Evolutionary conservation across 805 yeast genomes (phyloP).

Genomic region (Vanderwaltozyma verrucispora): DNA sequence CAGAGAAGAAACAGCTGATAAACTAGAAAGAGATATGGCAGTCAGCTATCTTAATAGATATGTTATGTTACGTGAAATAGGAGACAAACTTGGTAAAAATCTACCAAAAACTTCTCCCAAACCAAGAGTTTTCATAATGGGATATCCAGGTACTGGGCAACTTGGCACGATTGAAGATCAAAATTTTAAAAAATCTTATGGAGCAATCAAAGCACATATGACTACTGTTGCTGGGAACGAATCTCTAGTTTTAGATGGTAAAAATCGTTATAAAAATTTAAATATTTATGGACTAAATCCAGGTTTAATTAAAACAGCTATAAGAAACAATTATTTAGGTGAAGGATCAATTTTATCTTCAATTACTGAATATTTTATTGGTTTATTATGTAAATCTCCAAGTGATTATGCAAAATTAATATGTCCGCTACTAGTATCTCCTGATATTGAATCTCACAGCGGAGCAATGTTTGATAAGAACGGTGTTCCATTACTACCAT

Average conservation of each 20-base stretch:
- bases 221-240: constrained; percentile 37
- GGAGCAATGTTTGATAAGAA: constrained; percentile 28
- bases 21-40: constrained; percentile 32
- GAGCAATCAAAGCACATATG: constrained; percentile 26
- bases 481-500: constrained; percentile 19
- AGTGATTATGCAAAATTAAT: constrained; percentile 28
- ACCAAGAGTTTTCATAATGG: constrained; percentile 33
- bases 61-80: constrained; percentile 23
- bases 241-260: constrained; percentile 23
- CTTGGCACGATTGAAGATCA: constrained; percentile 29
- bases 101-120: constrained; percentile 2
- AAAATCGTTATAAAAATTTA: constrained; percentile 12
- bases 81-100: constrained; percentile 14
- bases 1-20: constrained; percentile 30
- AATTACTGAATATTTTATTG: constrained; percentile 22
- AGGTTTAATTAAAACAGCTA: constrained; percentile 30
- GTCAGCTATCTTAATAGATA: constrained; percentile 31
- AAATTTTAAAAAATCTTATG: constrained; percentile 27
- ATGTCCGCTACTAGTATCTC: constrained; percentile 25
- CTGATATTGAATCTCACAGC: constrained; percentile 21
- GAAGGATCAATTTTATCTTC: constrained; percentile 17
- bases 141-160: constrained; percentile 30
- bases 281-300: constrained; percentile 33
- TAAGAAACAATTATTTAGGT: constrained; percentile 29
- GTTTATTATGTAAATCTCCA: constrained; percentile 26